phyloP scores from a whole-genome alignment of 2,329 filamentous ascomycete genomes.

The Apiospora rasikravindrae region DNA sequence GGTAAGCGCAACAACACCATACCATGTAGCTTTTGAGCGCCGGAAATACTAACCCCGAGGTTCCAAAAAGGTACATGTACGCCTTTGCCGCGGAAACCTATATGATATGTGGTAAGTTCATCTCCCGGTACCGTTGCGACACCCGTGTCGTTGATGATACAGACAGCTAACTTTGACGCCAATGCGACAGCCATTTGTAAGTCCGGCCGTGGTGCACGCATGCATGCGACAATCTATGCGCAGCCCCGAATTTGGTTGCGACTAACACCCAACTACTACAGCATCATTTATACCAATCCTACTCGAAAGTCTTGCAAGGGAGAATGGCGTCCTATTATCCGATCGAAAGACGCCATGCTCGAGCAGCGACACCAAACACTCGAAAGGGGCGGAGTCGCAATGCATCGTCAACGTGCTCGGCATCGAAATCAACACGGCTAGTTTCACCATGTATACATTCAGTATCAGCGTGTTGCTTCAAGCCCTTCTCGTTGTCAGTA shows the following conservation, averaged over 20 bases:
- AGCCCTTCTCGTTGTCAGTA: slow-evolving; percentile 89
- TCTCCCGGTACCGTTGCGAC: not conserved
- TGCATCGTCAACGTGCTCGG: slow-evolving; percentile 86
- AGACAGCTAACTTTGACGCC: not conserved
- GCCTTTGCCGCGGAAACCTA: slow-evolving; percentile 97
- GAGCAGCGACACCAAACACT: slow-evolving; percentile 68
- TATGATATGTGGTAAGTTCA: slow-evolving; percentile 81
- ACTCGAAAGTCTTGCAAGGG: slow-evolving; percentile 89
- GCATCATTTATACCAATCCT: slow-evolving; percentile 96
- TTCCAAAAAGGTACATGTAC: slow-evolving; percentile 67
- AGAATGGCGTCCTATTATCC: slow-evolving; percentile 84
- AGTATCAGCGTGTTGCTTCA: slow-evolving; percentile 90
- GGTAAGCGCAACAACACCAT: slow-evolving; percentile 55
- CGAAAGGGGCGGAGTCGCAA: slow-evolving; percentile 58
- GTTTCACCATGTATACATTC: slow-evolving; percentile 98
- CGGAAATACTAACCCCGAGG: not conserved
- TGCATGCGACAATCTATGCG: not conserved
- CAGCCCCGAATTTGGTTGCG: not conserved
- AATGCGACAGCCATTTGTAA: slow-evolving; percentile 25
- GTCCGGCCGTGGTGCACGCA: not conserved
- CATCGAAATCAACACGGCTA: slow-evolving; percentile 89
- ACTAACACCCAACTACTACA: slow-evolving; percentile 41
- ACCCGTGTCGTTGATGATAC: not conserved
- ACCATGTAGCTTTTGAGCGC: not conserved
- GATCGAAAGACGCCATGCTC: slow-evolving; percentile 69